These are phyloP conservation scores for Sordariomycetes sp. DNA, from an alignment of 2,329 filamentous ascomycete species.

Conservation along the genomic window DNA sequence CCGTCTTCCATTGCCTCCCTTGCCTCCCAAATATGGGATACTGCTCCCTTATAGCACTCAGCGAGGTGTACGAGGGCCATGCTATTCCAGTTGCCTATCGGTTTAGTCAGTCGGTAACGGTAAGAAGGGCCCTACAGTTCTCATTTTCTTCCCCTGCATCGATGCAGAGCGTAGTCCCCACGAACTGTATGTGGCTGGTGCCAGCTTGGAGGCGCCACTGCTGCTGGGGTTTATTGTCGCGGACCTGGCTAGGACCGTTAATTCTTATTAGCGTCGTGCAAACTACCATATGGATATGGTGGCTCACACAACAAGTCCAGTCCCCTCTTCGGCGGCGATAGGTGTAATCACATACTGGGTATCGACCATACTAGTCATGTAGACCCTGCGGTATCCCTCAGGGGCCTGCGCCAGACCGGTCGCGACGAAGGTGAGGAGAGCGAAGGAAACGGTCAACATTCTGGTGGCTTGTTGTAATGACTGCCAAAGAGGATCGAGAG, in stretches of 20 bases:
- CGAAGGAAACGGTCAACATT: constrained; percentile 6
- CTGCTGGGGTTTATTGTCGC: constrained; percentile 18
- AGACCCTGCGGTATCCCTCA: constrained; percentile 21
- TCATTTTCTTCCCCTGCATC: constrained; percentile 21
- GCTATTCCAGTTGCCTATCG: constrained; percentile 22
- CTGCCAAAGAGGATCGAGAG: too few species aligned
- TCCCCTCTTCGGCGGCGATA: constrained; percentile 15
- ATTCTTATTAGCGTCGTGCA: not conserved
- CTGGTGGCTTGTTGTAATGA: not conserved
- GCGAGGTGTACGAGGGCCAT: constrained; percentile 20
- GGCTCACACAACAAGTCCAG: constrained; percentile 19
- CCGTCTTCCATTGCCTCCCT: constrained; percentile 22
- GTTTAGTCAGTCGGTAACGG: not conserved
- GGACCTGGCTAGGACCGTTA: constrained; percentile 7
- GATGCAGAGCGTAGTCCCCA: constrained; percentile 20
- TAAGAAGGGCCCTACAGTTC: not conserved
- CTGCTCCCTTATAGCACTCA: constrained; percentile 17
- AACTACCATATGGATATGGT: not conserved
- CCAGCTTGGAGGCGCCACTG: constrained; percentile 24
- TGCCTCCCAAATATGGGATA: constrained; percentile 20
- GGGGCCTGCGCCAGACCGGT: constrained; percentile 19
- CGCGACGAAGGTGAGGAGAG: constrained; percentile 18
- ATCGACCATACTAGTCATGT: constrained; percentile 24
- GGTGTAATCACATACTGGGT: constrained; percentile 25
- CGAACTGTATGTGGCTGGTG: constrained; percentile 18